Base-by-base conservation (phyloP, 2,329 filamentous ascomycete species). In the Fusarium nanum region DNA sequence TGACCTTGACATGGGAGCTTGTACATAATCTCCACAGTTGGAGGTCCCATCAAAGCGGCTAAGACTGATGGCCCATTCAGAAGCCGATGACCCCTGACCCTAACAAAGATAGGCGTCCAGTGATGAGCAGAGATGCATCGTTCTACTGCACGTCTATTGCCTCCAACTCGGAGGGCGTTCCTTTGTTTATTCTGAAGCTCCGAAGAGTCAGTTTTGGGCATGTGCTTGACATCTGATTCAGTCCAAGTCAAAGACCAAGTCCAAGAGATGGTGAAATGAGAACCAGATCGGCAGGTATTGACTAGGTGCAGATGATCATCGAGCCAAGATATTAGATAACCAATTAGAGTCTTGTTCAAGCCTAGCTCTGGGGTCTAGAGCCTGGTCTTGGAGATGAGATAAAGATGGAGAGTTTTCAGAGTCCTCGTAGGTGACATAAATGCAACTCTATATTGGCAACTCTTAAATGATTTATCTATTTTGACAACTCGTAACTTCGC, bases 201-300 rank as follows among this genome's bases (percentile, higher is more conserved):
- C 16, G 11, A 40, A 65, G 32, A 50, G 20, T 46, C 37, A 28
- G 32, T 49, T 28, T 27, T 28, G 20, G n/a, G 22, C n/a, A 50
- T 61, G 20, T 18, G 47, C n/a, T 28, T 34, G 49, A 30, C 20
- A n/a, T 37, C 47, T 49, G 66, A 61, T 45, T 61, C 60, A 61
- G 61, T 20, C 34, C n/a, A 25, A 30, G 28, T 30, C 28, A 30
- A 14, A 30, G 28, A 30, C 28, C 28, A 30, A 30, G 50, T 20
- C 34, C 40, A 25, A 27, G 30, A 56, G 13, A 47, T 46, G 50
- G 23, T n/a, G 20, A 41, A 34, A 53, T 27, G 27, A 64, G 49
- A 60, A 68, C 67, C 45, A 71, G 68, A 68, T 68, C 55, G 64
- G 41, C 64, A 68, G 55, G 64, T 68, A 70, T 53, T 30, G 23